Percentiles rank a stretch among this genome's conserved stretches.
phyloP scores from a whole-genome alignment of 257 asterid species.

The Primulina huaijiensis region DNA sequence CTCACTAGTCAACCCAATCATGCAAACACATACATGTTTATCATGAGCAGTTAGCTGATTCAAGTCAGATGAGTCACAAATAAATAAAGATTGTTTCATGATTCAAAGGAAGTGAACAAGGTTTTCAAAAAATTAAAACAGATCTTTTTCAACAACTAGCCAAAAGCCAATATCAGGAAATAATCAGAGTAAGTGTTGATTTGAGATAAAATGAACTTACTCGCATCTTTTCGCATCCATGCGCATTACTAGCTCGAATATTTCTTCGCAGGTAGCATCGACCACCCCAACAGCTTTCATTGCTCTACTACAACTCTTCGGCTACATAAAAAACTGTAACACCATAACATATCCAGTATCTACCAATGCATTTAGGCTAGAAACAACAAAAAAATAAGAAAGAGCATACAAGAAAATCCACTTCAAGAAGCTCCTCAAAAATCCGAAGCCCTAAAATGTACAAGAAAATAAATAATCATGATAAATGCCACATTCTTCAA shows the following conservation, averaged over 20 bases:
- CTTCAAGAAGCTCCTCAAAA: constrained; percentile 79
- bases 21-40: background rate
- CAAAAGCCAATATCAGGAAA: constrained; percentile 13
- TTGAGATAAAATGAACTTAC: constrained; percentile 44
- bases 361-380: constrained; percentile 21
- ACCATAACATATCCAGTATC: constrained; percentile 22
- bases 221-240: constrained; percentile 88
- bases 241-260: constrained; percentile 86
- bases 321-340: constrained; percentile 45
- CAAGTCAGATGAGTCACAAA: background rate
- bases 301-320: constrained; percentile 91
- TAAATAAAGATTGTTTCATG: background rate
- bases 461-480: constrained; percentile 22
- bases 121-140: constrained; percentile 3
- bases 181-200: constrained; percentile 13
- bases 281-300: constrained; percentile 95
- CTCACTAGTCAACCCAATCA: background rate
- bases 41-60: constrained; percentile 15
- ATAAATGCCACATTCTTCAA: constrained; percentile 21
- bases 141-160: constrained; percentile 15
- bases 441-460: constrained; percentile 76
- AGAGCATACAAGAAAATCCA: constrained; percentile 70
- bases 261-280: constrained; percentile 86
- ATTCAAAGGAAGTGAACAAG: constrained; percentile 9
- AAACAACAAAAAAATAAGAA: constrained; percentile 3